These are phyloP conservation scores for Obba rivulosa DNA, from an alignment of 768 basidiomycete species.

Conservation along the genomic window DNA sequence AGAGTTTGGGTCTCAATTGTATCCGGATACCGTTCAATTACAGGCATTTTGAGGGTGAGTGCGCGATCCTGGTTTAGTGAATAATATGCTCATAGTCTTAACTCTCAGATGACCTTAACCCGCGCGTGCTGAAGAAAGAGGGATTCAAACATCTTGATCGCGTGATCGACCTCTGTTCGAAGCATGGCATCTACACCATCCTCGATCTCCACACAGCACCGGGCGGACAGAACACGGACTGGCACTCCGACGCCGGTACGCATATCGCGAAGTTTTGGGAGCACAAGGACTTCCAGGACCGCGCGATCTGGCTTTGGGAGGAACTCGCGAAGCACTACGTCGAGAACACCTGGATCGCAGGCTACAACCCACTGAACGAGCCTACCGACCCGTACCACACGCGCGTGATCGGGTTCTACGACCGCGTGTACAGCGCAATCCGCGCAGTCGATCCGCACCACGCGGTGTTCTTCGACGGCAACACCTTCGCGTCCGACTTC, in stretches of 20 bases:
- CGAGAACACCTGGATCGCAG: constrained; percentile 58
- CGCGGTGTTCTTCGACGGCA: constrained; percentile 76
- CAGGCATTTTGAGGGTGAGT: constrained; percentile 52
- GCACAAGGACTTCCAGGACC: constrained; percentile 83
- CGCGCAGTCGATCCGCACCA: constrained; percentile 66
- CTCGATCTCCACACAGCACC: constrained; percentile 77
- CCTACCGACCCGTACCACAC: constrained; percentile 67
- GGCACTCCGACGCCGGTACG: constrained; percentile 72
- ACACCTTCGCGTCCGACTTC: constrained; percentile 79
- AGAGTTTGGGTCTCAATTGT: constrained; percentile 73
- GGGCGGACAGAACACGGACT: constrained; percentile 72
- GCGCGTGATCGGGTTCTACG: constrained; percentile 62
- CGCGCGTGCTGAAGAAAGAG: constrained; percentile 66
- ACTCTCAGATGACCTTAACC: constrained; percentile 62
- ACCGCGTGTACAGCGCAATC: constrained; percentile 63
- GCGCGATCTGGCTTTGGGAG: constrained; percentile 71
- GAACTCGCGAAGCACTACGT: constrained; percentile 68
- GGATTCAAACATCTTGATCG: constrained; percentile 84
- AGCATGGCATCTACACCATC: constrained; percentile 76
- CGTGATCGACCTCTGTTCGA: constrained; percentile 69
- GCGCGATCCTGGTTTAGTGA: too few species aligned
- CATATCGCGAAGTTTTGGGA: constrained; percentile 75
- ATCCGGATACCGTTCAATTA: constrained; percentile 77
- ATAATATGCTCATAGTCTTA: too few species aligned
- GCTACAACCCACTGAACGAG: constrained; percentile 86